Evolutionary conservation across 176 grass and related monocot genomes (phyloP).

Genomic region (Musa schizocarpa): DNA sequence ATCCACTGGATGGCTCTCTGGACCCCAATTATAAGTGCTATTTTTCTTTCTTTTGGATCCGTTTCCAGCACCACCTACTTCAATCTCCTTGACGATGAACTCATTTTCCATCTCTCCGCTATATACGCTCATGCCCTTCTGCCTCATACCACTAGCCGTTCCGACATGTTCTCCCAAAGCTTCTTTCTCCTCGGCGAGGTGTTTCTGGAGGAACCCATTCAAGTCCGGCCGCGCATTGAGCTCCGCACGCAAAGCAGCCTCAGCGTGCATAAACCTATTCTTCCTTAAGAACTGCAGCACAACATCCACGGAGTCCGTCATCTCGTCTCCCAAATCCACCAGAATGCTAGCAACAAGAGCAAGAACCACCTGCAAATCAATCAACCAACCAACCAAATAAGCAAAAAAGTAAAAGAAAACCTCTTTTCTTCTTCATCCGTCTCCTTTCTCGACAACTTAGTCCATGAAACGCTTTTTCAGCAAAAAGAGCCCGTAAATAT

Average conservation of each 20-base stretch:
- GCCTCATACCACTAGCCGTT: background rate
- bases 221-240: slow-evolving; percentile 38
- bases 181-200: slow-evolving; percentile 6
- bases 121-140: background rate
- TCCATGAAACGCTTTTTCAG: background rate
- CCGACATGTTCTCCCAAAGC: background rate
- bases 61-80: slow-evolving; percentile 16
- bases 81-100: slow-evolving; percentile 25
- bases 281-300: slow-evolving; percentile 85
- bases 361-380: background rate
- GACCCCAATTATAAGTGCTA: background rate
- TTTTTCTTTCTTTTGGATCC: slow-evolving; percentile 9
- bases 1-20: slow-evolving; percentile 4
- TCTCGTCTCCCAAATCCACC: slow-evolving; percentile 6
- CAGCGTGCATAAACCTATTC: slow-evolving; percentile 76
- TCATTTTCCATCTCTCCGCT: background rate
- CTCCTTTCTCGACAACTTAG: background rate
- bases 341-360: background rate
- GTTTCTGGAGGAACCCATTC: slow-evolving; percentile 23
- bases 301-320: slow-evolving; percentile 82
- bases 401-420: background rate
- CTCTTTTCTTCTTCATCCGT: background rate
- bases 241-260: slow-evolving; percentile 75
- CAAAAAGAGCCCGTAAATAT: background rate
- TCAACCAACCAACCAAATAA: background rate